These are phyloP conservation scores for Phaeosphaeria sp. DNA, from an alignment of 2,329 filamentous ascomycete species.

Conservation along the genomic window DNA sequence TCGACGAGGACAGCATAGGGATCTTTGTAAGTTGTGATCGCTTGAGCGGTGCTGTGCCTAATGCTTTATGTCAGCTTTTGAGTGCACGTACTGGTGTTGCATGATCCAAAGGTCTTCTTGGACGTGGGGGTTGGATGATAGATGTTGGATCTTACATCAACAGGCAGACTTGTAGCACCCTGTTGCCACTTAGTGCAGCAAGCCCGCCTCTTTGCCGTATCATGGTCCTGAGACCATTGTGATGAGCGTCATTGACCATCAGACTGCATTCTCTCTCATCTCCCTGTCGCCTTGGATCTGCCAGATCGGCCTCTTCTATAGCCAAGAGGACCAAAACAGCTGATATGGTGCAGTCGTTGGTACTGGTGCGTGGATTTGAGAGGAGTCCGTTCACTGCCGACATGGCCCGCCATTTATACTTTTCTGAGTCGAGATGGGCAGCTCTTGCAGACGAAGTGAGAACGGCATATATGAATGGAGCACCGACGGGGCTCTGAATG, in stretches of 20 bases:
- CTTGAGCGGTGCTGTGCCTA: conserved; percentile 43
- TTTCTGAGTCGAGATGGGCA: conserved; percentile 23
- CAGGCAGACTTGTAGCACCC: conserved; percentile 40
- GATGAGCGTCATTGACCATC: conserved; percentile 30
- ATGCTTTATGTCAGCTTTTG: conserved; percentile 1
- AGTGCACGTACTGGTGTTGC: neutral
- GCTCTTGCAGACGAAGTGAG: conserved; percentile 31
- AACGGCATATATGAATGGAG: conserved; percentile 39
- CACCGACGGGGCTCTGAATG: conserved; percentile 29
- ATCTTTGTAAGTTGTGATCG: conserved; percentile 36
- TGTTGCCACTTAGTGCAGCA: conserved; percentile 30
- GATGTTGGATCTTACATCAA: conserved; percentile 31
- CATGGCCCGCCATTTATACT: conserved; percentile 38
- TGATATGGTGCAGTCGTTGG: conserved; percentile 41
- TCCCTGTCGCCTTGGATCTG: conserved; percentile 17
- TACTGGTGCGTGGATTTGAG: conserved; percentile 24
- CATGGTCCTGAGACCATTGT: conserved; percentile 41
- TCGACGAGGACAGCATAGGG: conserved; percentile 36
- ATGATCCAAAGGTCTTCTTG: neutral
- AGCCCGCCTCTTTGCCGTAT: conserved; percentile 44
- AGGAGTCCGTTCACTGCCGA: conserved; percentile 37
- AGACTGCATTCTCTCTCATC: conserved; percentile 27
- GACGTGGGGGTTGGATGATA: neutral
- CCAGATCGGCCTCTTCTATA: conserved; percentile 39
- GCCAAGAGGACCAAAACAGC: conserved; percentile 41